Base-by-base conservation (phyloP, 805 yeast species). In the Scheffersomyces coipomensis region DNA sequence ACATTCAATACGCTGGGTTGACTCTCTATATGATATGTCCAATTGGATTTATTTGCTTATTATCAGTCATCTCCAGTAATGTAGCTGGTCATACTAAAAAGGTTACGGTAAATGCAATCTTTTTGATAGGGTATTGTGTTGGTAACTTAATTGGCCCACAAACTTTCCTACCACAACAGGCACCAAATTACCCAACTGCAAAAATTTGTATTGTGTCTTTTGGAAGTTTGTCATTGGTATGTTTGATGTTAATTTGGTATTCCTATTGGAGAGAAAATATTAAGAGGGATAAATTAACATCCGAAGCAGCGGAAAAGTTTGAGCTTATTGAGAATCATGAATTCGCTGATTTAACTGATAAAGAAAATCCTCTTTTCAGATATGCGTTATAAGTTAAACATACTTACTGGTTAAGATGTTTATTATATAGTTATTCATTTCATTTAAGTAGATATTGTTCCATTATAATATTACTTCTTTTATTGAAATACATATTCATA, bases 71-170 rank as follows among this genome's bases (percentile, higher is more conserved):
- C 21, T 66, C 79, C 21, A 61, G 77, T 5, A 77, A 78, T 47
- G 66, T 69, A 34, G 76, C 77, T 6, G 85, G 85, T 8, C 74
- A 71, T 49, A 78, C 85, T 9, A 80, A 79, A 60, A 78, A 76
- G 53, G 57, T 66, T 34, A 63, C 74, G 2, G 70, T 64, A 1
- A 75, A 66, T 49, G 73, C 78, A 2, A 46, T 72, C 22, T 55
- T 63, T 39, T 62, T 78, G 30, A 51, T 78, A 34, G 75, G 73
- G 3, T 77, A 70, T 56, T 73, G 79, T 53, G 73, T 64, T 8
- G 84, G 84, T 16, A 79, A 78, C 50, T 57, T 75, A 34, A 58
- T 68, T 36, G 84, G 84, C 3, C 81, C 83, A 1, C 80, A 75
- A 45, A 62, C 78, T 3, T 76, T 76, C 48, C 54, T 57, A 32